phyloP scores from a whole-genome alignment of 176 grass and related monocot genomes.

The Ensete ventricosum region DNA sequence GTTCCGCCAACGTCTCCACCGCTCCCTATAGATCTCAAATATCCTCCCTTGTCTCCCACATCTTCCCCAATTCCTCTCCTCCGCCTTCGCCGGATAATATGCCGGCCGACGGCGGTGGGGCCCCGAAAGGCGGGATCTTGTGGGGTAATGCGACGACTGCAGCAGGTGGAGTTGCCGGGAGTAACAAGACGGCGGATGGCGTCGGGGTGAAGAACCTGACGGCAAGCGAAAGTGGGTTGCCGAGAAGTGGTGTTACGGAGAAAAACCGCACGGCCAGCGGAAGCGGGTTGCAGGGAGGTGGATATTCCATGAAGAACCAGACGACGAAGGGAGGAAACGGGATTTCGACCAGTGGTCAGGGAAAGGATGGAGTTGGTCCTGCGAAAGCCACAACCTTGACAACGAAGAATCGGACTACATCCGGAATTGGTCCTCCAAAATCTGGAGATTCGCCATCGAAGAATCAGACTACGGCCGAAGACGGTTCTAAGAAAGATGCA shows the following conservation, averaged over 20 bases:
- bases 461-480: constrained; percentile 6
- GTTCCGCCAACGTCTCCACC: constrained; percentile 34
- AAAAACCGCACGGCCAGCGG: not conserved
- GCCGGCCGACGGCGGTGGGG: constrained; percentile 4
- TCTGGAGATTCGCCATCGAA: too few species aligned
- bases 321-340: constrained; percentile 11
- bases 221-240: not conserved
- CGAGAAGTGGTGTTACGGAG: not conserved
- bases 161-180: constrained; percentile 9
- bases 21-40: constrained; percentile 59
- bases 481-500: constrained; percentile 1
- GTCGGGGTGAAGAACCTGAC: not conserved
- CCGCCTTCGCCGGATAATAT: not conserved
- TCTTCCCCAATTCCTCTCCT: constrained; percentile 57
- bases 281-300: not conserved
- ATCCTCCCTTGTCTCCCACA: constrained; percentile 47
- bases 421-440: too few species aligned
- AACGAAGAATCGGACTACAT: not conserved
- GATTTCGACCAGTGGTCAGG: not conserved
- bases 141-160: constrained; percentile 10
- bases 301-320: not conserved
- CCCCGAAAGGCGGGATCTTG: not conserved
- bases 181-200: not conserved
- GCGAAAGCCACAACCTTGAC: not conserved
- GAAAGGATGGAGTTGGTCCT: not conserved